Conservation (phyloP, 345 rosid genomes). For the Gynandropsis gynandra region DNA sequence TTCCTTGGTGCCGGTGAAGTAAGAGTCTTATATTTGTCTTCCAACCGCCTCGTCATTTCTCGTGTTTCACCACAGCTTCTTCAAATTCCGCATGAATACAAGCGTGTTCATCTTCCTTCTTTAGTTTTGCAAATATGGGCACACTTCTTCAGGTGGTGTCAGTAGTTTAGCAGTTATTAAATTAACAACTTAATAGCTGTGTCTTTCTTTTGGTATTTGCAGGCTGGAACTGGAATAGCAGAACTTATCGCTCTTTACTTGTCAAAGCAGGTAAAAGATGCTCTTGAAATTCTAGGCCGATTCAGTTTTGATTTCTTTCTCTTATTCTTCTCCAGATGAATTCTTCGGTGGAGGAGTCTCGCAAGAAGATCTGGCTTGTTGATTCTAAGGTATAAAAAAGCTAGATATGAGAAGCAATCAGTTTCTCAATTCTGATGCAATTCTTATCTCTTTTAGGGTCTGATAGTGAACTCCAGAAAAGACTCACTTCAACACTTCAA, state of each 20-base stretch:
- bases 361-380: slow-evolving; percentile 92
- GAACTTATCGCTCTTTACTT: slow-evolving; percentile 91
- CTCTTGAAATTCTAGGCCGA: background rate
- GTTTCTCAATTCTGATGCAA: background rate
- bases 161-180: background rate
- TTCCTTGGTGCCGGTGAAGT: slow-evolving; percentile 98
- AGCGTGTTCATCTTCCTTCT: too few relatives aligned
- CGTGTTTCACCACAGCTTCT: background rate
- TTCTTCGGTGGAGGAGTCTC: slow-evolving; percentile 66
- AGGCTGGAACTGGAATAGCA: slow-evolving; percentile 99
- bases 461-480: slow-evolving; percentile 74
- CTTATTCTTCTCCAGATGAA: slow-evolving; percentile 43
- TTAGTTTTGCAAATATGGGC: too few relatives aligned
- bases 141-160: too few relatives aligned
- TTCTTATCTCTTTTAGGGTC: slow-evolving; percentile 43
- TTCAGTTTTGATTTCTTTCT: background rate
- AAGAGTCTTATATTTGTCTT: slow-evolving; percentile 19
- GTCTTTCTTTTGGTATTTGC: slow-evolving; percentile 21
- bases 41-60: background rate
- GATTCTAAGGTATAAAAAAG: slow-evolving; percentile 74
- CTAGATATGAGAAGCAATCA: background rate
- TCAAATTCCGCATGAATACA: background rate
- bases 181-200: background rate
- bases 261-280: slow-evolving; percentile 65
- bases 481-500: slow-evolving; percentile 88